Base-by-base conservation (phyloP, 129 eudicot genomes). In the Pittosporum tobira region DNA sequence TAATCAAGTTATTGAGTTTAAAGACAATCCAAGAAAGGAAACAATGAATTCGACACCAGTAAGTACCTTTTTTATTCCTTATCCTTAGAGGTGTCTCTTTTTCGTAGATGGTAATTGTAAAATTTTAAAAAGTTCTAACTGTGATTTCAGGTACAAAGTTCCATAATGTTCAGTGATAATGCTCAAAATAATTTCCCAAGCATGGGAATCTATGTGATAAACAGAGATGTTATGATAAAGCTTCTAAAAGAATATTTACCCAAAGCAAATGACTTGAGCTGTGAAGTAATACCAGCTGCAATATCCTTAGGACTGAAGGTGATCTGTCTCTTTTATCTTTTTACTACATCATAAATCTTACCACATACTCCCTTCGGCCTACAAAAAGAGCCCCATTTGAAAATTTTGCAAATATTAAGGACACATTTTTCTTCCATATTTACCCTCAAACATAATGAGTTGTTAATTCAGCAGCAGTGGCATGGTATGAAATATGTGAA, bases 271-370 rank as follows among this genome's bases (percentile, higher is more conserved):
- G 84, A 91, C 67, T 78, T 91, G 28, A 74, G 64, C 49, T 64
- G 78, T 52, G 87, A 91, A 71, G 89, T 86, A 59, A 81, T 91
- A 71, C 84, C 94, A 28, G 89, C 90, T 66, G 95, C 90, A 63
- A 76, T 91, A 51, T 80, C 95, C n/a, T 55, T 85, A 49, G 98
- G 98, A 25, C 73, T 91, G 85, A 91, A 91, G 87, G 97, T 90
- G 42, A 52, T 15, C 16, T 59, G 79, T 58, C 59, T 18, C 48
- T 45, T 28, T 27, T 30, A 11, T 58, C 5, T 10, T 40, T 2
- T 28, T 51, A 26, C 52, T 30, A 14, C 8, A 40, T 10, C 42
- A 24, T 37, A 22, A 1, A 11, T 54, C 14, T 46, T 1, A n/a
- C 21, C 21, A 51, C 31, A n/a, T n/a, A n/a, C n/a, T n/a, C n/a